These are phyloP conservation scores for Teunomyces pallodes DNA, from an alignment of 805 yeast genomes.

Conservation along the genomic window DNA sequence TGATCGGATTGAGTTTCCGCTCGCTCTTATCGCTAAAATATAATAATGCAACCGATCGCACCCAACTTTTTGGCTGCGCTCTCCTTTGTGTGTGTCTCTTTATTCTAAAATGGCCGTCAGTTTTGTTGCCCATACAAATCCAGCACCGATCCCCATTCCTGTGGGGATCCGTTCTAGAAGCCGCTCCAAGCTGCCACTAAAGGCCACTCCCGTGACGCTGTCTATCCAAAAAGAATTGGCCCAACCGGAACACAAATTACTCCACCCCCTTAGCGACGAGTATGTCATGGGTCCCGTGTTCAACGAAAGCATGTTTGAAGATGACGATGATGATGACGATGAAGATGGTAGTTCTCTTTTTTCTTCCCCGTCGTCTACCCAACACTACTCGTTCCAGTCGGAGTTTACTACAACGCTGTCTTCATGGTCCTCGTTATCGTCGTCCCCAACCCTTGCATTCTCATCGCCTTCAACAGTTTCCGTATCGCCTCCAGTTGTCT, in stretches of 20 bases:
- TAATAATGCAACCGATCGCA: neutral
- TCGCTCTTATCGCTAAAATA: neutral
- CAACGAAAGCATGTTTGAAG: constrained; percentile 1
- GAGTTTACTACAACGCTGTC: neutral
- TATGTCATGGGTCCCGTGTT: constrained; percentile 4
- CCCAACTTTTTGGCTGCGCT: neutral
- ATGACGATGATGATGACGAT: constrained; percentile 2
- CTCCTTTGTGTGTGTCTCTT: neutral
- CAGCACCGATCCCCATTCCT: constrained; percentile 1
- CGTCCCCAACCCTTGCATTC: neutral
- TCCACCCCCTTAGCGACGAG: constrained; percentile 7
- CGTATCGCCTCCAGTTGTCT: neutral
- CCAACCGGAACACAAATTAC: constrained; percentile 2
- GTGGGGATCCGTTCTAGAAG: neutral
- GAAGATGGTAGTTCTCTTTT: constrained; percentile 1
- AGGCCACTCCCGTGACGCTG: neutral
- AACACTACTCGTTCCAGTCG: neutral
- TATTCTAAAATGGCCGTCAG: neutral
- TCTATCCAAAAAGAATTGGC: neutral
- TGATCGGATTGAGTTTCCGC: neutral
- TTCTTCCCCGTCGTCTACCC: constrained; percentile 2
- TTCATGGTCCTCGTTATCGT: neutral
- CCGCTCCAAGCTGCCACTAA: neutral
- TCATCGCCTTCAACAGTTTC: constrained; percentile 7
- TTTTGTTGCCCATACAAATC: neutral